These are phyloP conservation scores for Pelargonium myrrhifolium DNA, from an alignment of 441 rosid species.

Conservation along the genomic window DNA sequence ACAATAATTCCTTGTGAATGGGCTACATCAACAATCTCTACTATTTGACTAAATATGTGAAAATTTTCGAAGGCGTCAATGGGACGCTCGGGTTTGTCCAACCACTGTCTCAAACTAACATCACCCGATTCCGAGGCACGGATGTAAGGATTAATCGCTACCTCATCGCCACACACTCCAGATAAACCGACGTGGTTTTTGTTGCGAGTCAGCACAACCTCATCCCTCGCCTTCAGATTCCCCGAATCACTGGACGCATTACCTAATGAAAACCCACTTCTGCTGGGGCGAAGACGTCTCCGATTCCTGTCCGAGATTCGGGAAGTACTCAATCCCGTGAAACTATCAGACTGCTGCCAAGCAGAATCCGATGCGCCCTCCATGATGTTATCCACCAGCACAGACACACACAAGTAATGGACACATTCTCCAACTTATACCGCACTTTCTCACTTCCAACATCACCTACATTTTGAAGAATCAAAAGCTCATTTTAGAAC, in stretches of 20 bases:
- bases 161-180: neutral
- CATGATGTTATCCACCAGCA: conserved; percentile 63
- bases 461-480: conserved; percentile 33
- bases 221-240: conserved; percentile 3
- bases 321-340: conserved; percentile 47
- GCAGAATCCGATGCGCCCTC: conserved; percentile 69
- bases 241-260: neutral
- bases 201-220: neutral
- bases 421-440: conserved; percentile 34
- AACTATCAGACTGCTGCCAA: conserved; percentile 50
- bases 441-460: conserved; percentile 32
- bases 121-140: conserved; percentile 10
- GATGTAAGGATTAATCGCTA: conserved; percentile 1
- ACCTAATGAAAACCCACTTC: neutral
- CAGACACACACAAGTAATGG: conserved; percentile 27
- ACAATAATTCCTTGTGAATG: conserved; percentile 18
- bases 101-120: conserved; percentile 21
- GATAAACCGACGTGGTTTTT: conserved; percentile 11
- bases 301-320: conserved; percentile 16
- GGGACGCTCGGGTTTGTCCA: conserved; percentile 19
- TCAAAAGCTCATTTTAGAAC: conserved; percentile 37
- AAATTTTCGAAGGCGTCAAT: conserved; percentile 19
- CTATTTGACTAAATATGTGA: conserved; percentile 22
- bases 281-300: neutral
- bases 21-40: conserved; percentile 19